phyloP scores from a whole-genome alignment of 768 basidiomycete species.

The Pisolithus orientalis region DNA sequence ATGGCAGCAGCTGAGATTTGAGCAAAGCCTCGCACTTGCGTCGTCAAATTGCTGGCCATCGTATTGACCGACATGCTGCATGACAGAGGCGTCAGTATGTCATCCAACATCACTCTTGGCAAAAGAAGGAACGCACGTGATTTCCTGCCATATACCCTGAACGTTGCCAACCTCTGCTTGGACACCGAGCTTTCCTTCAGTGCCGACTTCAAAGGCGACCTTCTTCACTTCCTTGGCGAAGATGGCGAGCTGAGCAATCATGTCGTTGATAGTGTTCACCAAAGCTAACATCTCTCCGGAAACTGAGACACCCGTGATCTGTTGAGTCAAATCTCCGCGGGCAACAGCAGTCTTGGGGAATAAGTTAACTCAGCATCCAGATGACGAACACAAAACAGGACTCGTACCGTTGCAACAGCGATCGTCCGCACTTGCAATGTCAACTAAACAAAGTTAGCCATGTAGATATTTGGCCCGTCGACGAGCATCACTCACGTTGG shows the following conservation, averaged over 20 bases:
- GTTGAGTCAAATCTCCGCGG: conserved; percentile 86
- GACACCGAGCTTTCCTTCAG: conserved; percentile 96
- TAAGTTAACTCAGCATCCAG: not conserved
- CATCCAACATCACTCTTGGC: not conserved
- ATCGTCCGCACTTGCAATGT: conserved; percentile 93
- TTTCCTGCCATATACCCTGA: conserved; percentile 98
- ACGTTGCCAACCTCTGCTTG: conserved; percentile 96
- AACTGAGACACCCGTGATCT: conserved; percentile 88
- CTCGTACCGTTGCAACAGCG: conserved; percentile 79
- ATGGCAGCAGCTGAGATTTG: conserved; percentile 98
- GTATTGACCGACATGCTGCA: conserved; percentile 89
- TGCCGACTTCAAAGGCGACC: conserved; percentile 95
- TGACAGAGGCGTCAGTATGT: not conserved
- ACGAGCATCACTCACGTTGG: conserved; percentile 52
- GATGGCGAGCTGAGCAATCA: conserved; percentile 63
- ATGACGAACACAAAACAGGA: not conserved
- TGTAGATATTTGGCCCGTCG: not conserved
- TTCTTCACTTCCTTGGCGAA: conserved; percentile 85
- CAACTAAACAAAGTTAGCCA: conserved; percentile 43
- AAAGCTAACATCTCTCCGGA: conserved; percentile 95
- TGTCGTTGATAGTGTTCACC: conserved; percentile 95
- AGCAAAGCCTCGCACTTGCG: conserved; percentile 97
- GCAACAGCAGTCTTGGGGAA: conserved; percentile 76
- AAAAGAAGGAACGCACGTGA: conserved; percentile 60
- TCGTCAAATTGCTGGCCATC: conserved; percentile 95